Conservation (phyloP, 768 basidiomycete species). For the Boletus rubroflammeus region DNA sequence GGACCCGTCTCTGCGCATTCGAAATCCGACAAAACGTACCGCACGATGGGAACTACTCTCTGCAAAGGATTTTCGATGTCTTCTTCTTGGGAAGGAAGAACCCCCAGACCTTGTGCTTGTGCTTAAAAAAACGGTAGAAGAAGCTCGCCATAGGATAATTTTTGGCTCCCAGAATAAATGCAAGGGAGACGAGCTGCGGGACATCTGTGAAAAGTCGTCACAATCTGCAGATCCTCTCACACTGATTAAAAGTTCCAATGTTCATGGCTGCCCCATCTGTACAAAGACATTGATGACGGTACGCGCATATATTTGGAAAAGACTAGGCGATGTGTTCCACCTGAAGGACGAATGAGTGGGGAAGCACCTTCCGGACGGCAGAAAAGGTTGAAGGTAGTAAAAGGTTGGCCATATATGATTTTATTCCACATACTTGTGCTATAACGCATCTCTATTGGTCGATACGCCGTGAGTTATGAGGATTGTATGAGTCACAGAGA, state of each 20-base stretch:
- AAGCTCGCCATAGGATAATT: neutral
- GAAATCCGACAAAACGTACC: constrained; percentile 7
- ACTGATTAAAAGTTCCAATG: neutral
- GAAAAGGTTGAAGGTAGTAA: neutral
- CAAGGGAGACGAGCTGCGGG: neutral
- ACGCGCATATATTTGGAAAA: constrained; percentile 3
- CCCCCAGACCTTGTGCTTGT: neutral
- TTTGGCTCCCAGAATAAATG: neutral
- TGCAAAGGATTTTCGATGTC: constrained; percentile 14
- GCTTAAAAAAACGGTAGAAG: neutral
- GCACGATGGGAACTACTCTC: constrained; percentile 26
- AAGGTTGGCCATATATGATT: neutral
- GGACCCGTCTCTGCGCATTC: neutral
- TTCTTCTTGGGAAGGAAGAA: constrained; percentile 14
- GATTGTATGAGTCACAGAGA: neutral
- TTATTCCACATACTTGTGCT: neutral
- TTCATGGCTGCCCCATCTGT: neutral
- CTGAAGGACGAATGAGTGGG: neutral
- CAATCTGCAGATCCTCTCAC: constrained; percentile 7
- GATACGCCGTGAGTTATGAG: neutral
- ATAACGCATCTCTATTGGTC: neutral
- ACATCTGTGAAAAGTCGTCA: neutral
- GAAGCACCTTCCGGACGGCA: neutral
- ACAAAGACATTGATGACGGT: neutral
- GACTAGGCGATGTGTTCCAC: constrained; percentile 4